These are phyloP conservation scores for Penicillium sp. DNA, from an alignment of 2,329 filamentous ascomycete genomes.

Conservation along the genomic window DNA sequence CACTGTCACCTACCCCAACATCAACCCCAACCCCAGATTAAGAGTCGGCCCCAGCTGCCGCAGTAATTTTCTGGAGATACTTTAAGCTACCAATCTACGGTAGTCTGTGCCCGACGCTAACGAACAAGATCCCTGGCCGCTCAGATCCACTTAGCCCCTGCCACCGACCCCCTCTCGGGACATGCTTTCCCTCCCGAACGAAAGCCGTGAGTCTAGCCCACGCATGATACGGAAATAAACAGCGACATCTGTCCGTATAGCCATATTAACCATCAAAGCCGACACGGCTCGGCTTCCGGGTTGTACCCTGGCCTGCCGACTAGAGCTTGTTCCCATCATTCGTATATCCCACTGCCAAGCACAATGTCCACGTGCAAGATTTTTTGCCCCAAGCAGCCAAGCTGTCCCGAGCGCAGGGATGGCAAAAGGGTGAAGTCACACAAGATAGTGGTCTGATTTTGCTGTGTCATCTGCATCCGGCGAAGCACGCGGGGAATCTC, in stretches of 20 bases:
- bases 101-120: neutral
- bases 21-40: neutral
- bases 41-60: conserved; percentile 4
- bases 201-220: neutral
- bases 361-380: neutral
- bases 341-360: neutral
- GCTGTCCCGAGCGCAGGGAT: neutral
- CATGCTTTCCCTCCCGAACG: neutral
- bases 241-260: neutral
- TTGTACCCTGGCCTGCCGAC: neutral
- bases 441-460: neutral
- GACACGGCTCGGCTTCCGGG: neutral
- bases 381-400: neutral
- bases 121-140: neutral
- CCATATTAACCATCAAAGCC: neutral
- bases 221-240: neutral
- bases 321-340: neutral
- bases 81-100: neutral
- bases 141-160: neutral
- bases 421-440: neutral
- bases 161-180: neutral
- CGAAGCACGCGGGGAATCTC: neutral
- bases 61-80: neutral
- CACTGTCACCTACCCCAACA: neutral
- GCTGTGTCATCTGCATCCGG: neutral